A percentile compares a stretch with the other conserved stretches of the same genome.
These are phyloP conservation scores for Umbilicus rupestris DNA, from an alignment of 164 flowering plant species.

Conservation along the genomic window DNA sequence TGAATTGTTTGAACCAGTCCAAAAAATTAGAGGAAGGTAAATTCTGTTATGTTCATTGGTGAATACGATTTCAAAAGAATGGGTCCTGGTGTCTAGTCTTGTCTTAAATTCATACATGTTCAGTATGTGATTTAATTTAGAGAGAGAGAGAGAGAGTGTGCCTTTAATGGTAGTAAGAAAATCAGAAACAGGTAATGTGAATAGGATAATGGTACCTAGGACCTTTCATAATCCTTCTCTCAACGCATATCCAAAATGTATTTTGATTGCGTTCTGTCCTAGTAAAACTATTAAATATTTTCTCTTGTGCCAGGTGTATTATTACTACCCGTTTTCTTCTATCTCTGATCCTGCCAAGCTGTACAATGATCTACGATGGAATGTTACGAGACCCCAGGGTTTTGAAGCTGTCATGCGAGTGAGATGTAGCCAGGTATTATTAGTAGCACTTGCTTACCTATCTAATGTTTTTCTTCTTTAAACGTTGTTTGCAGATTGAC, in stretches of 20 bases:
- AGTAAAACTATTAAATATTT: background rate
- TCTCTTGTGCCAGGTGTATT: conserved; percentile 54
- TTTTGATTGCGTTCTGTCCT: background rate
- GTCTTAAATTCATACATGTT: no score
- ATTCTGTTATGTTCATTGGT: no score
- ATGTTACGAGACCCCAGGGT: conserved; percentile 93
- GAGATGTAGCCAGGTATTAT: conserved; percentile 85
- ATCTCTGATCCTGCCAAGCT: conserved; percentile 89
- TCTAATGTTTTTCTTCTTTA: background rate
- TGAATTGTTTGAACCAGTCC: no score
- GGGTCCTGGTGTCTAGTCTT: no score
- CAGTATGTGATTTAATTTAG: no score
- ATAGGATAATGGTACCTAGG: no score
- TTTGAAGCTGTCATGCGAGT: conserved; percentile 99
- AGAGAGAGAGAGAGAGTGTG: no score
- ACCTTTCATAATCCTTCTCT: no score
- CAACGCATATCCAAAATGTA: background rate
- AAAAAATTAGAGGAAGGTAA: no score
- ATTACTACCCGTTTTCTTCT: conserved; percentile 87
- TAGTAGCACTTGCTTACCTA: background rate
- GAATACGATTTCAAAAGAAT: no score
- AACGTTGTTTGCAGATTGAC: background rate
- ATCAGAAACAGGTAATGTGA: no score
- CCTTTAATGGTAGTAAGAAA: no score
- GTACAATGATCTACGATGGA: conserved; percentile 98